Conservation (phyloP, 2,329 filamentous ascomycete genomes). For the Trichoderma aggressivum region DNA sequence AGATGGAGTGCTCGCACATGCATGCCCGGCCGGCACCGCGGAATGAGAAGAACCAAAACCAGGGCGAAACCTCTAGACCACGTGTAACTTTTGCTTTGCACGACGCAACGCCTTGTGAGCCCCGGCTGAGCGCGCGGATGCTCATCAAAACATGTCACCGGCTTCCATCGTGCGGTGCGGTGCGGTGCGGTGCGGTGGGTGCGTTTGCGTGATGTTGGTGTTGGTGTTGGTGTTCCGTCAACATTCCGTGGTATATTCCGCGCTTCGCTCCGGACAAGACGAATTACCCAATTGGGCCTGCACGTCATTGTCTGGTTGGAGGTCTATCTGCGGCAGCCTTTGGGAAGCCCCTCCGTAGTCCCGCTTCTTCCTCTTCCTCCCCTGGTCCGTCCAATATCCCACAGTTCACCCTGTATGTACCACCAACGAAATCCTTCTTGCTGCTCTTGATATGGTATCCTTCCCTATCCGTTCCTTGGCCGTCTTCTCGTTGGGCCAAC, state of each 20-base stretch:
- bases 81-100: background rate
- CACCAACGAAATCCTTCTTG: background rate
- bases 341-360: background rate
- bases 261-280: background rate
- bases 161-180: background rate
- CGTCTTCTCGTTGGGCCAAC: background rate
- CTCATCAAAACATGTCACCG: background rate
- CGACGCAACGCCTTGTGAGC: slow-evolving; percentile 6
- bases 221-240: background rate
- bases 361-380: background rate
- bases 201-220: background rate
- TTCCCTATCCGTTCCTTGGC: background rate
- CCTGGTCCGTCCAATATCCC: slow-evolving; percentile 8
- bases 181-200: too few species aligned
- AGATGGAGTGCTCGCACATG: background rate
- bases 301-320: slow-evolving; percentile 4
- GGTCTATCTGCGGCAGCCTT: background rate
- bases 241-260: background rate
- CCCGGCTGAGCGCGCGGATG: background rate
- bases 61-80: background rate
- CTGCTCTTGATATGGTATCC: background rate
- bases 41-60: background rate
- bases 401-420: background rate
- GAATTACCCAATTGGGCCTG: slow-evolving; percentile 15
- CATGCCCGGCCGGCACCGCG: background rate